These are phyloP conservation scores for Pseudocercospora cruenta DNA, from an alignment of 2,329 filamentous ascomycete genomes.

Conservation along the genomic window DNA sequence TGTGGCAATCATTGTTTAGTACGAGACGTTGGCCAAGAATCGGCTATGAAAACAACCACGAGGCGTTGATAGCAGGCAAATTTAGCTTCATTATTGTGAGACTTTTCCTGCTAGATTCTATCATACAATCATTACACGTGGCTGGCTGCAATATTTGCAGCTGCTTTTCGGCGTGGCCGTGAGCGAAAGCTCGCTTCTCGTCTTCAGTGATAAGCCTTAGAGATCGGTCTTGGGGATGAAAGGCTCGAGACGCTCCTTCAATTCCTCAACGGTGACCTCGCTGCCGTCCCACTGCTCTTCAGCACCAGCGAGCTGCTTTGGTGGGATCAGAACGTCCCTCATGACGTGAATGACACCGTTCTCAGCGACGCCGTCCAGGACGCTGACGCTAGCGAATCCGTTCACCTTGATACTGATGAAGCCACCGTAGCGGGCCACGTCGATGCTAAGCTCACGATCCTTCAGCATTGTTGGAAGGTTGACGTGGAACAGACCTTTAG, in stretches of 20 bases:
- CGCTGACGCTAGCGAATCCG: slow-evolving; percentile 65
- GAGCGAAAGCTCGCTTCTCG: neutral
- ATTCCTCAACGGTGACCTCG: slow-evolving; percentile 62
- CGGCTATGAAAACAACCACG: too few species aligned
- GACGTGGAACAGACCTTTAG: slow-evolving; percentile 62
- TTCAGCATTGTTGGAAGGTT: slow-evolving; percentile 74
- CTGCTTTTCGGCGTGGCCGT: neutral
- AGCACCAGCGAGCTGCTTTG: slow-evolving; percentile 56
- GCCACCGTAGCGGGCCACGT: slow-evolving; percentile 69
- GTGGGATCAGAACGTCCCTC: slow-evolving; percentile 73
- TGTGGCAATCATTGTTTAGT: too few species aligned
- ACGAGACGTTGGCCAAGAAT: too few species aligned
- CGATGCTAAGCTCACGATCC: slow-evolving; percentile 68
- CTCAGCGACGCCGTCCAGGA: slow-evolving; percentile 71
- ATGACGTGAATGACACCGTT: slow-evolving; percentile 86
- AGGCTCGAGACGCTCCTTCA: slow-evolving; percentile 59
- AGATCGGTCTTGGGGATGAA: slow-evolving; percentile 44
- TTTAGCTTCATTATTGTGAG: neutral
- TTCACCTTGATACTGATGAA: slow-evolving; percentile 76
- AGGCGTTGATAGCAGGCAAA: neutral
- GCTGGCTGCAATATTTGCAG: neutral
- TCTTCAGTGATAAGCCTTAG: slow-evolving; percentile 12
- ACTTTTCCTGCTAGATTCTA: neutral
- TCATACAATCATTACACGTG: neutral
- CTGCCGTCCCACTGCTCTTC: slow-evolving; percentile 50